Evolutionary conservation across 2,329 filamentous ascomycete genomes (phyloP), one percentile per base, ranked within the genome.

Genomic region (Zopfia rhizophila): DNA sequence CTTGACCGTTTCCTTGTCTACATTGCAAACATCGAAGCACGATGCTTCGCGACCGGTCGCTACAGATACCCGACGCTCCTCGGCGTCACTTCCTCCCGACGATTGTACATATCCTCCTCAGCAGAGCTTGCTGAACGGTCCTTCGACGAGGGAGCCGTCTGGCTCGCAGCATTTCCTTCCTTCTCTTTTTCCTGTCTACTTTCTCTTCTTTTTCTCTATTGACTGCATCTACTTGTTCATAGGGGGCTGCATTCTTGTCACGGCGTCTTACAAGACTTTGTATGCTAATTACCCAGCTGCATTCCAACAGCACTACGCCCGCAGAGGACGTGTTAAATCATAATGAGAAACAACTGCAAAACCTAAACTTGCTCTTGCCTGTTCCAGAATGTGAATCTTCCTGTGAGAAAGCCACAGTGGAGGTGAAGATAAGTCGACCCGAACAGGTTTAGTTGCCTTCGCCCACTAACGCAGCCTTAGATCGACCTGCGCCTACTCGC

Each of bases 41-140:
- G 17, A 41, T 24, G 53, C 57, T 62, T 61, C 56, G 55, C 53
- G 51, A 58, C 62, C 63, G 57, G 63, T 69, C 64, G 52, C 58
- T 68, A 68, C 66, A 59, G 58, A 69, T 69, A 69, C 66, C 66
- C 66, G 65, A 69, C 60, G 61, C 53, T 32, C 40, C 21, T 16
- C 14, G 24, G n/a, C 24, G 24, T n/a, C 24, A 27, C 8, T 27
- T 27, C n/a, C n/a, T n/a, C n/a, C n/a, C n/a, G n/a, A n/a, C n/a
- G n/a, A n/a, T n/a, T 27, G 24, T 27, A 27, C 8, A 27, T 27
- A 27, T 27, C 24, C 8, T 27, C 24, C 24, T 27, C 24, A n/a
- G n/a, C 24, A 27, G 24, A 27, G 24, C 24, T 27, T 27, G n/a
- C n/a, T n/a, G n/a, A n/a, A n/a, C n/a, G n/a, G n/a, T n/a, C n/a